phyloP scores from a whole-genome alignment of 371 early-diverging fungal species.

The Globomyces sp. region DNA sequence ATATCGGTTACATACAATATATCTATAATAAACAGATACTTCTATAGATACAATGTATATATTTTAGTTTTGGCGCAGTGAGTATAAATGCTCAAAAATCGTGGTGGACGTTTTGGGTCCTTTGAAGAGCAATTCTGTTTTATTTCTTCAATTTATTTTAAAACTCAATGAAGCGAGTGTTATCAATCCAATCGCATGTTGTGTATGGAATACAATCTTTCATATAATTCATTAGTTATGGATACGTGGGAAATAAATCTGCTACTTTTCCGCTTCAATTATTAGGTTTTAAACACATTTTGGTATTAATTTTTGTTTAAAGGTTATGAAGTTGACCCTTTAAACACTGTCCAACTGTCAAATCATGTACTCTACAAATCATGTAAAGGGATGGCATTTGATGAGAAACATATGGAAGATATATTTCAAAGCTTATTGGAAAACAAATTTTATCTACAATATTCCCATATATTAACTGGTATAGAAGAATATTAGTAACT shows the following conservation, averaged over 20 bases:
- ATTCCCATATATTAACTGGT: slow-evolving; percentile 20
- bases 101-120: too few relatives aligned
- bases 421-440: slow-evolving; percentile 17
- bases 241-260: slow-evolving; percentile 74
- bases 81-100: too few relatives aligned
- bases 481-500: too few relatives aligned
- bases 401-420: slow-evolving; percentile 13
- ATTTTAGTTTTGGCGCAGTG: too few relatives aligned
- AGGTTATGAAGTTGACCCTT: slow-evolving; percentile 72
- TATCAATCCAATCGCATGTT: slow-evolving; percentile 90
- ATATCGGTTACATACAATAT: too few relatives aligned
- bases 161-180: slow-evolving; percentile 48
- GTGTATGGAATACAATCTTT: slow-evolving; percentile 68
- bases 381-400: slow-evolving; percentile 19
- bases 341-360: slow-evolving; percentile 91
- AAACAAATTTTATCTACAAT: slow-evolving; percentile 11
- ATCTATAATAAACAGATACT: too few relatives aligned
- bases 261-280: slow-evolving; percentile 89
- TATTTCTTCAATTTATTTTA: not conserved
- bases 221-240: too few relatives aligned
- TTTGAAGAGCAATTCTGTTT: too few relatives aligned
- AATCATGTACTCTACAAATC: slow-evolving; percentile 60
- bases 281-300: slow-evolving; percentile 58
- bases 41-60: too few relatives aligned
- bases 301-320: too few relatives aligned